These are phyloP conservation scores for Phytophthora multivora DNA, from an alignment of 352 stramenopile genomes.

Conservation along the genomic window DNA sequence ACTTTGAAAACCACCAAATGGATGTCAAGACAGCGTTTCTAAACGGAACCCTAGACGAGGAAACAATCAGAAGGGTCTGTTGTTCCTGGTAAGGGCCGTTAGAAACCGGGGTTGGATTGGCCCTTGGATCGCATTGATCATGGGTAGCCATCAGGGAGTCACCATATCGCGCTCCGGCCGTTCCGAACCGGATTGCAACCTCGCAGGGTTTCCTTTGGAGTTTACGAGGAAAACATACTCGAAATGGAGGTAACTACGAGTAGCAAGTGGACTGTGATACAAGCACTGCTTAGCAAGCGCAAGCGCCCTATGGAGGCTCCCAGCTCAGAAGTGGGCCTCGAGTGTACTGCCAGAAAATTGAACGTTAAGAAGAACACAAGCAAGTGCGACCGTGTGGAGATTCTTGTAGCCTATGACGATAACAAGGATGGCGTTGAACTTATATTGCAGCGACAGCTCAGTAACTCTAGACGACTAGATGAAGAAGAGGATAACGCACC, in stretches of 20 bases:
- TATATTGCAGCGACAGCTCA: not conserved
- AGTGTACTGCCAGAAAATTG: slow-evolving; percentile 1
- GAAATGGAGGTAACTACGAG: too few species aligned
- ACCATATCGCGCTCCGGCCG: too few species aligned
- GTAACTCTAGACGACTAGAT: not conserved
- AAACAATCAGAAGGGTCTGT: slow-evolving; percentile 15
- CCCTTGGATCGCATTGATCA: too few species aligned
- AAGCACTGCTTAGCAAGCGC: too few species aligned
- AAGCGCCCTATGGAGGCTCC: too few species aligned
- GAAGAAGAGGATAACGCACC: not conserved
- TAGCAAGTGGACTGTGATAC: too few species aligned
- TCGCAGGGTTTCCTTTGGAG: too few species aligned
- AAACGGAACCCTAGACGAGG: slow-evolving; percentile 17
- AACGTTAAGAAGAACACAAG: slow-evolving; percentile 1
- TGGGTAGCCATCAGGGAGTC: too few species aligned
- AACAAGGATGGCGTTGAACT: not conserved
- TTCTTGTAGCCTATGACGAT: not conserved
- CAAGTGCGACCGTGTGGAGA: not conserved
- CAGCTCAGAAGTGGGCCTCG: too few species aligned
- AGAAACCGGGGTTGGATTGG: too few species aligned
- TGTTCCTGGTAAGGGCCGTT: not conserved
- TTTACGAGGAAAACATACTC: too few species aligned
- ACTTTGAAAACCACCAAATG: slow-evolving; percentile 22
- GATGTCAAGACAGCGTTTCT: slow-evolving; percentile 36
- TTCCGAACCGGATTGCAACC: too few species aligned